Conservation (phyloP, 2,329 filamentous ascomycete species). For the Aspergillus spinulosporus region DNA sequence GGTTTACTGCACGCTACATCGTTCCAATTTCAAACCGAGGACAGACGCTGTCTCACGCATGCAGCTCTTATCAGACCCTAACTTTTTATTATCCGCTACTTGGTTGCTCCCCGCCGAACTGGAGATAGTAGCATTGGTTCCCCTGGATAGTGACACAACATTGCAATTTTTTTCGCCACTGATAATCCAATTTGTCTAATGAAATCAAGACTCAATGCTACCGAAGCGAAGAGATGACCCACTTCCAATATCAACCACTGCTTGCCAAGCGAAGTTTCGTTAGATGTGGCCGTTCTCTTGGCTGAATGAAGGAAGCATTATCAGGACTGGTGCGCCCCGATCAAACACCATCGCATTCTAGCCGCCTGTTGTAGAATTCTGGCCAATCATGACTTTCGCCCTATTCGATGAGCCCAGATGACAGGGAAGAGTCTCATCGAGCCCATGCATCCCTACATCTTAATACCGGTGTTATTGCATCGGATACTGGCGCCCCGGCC, state of each 20-base stretch:
- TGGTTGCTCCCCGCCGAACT: background rate
- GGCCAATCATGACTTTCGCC: slow-evolving; percentile 5
- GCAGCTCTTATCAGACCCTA: slow-evolving; percentile 6
- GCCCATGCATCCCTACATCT: background rate
- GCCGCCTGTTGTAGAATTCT: background rate
- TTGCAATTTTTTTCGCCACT: slow-evolving; percentile 8
- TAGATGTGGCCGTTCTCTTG: background rate
- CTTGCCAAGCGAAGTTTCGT: background rate
- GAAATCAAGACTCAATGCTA: background rate
- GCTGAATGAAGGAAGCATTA: background rate
- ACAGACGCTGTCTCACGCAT: slow-evolving; percentile 8
- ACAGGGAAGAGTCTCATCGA: slow-evolving; percentile 1
- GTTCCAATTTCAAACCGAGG: background rate
- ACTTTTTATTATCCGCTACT: background rate
- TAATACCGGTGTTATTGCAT: slow-evolving; percentile 15
- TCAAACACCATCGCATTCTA: slow-evolving; percentile 2
- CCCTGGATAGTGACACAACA: slow-evolving; percentile 6
- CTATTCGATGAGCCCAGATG: background rate
- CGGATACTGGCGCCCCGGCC: background rate
- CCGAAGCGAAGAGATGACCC: background rate
- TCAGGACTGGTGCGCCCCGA: background rate
- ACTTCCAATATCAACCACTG: background rate
- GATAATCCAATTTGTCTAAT: slow-evolving; percentile 1
- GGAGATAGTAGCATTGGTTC: background rate
- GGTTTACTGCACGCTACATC: background rate